Conservation (phyloP, 192 early-diverging fungal species). For the Linnemannia schmuckeri region DNA sequence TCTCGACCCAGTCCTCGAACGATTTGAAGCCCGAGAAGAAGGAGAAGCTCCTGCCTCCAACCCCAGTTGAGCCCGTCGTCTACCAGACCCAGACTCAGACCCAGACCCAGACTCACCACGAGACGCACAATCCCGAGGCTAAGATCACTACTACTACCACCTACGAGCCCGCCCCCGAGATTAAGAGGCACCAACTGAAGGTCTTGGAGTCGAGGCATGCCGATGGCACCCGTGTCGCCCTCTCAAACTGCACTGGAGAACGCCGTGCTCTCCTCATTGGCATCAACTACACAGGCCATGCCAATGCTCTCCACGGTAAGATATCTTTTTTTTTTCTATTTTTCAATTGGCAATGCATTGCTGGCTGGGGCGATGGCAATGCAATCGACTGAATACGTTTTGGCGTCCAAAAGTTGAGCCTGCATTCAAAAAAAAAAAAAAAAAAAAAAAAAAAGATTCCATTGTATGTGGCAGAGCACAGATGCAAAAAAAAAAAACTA, state of each 20-base stretch:
- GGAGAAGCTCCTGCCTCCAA: slow-evolving; percentile 2
- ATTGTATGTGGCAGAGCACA: neutral
- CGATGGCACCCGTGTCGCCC: slow-evolving; percentile 22
- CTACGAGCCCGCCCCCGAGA: neutral
- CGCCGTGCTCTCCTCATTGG: slow-evolving; percentile 56
- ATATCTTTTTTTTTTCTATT: neutral
- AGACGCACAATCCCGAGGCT: neutral
- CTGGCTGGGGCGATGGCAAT: neutral
- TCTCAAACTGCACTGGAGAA: slow-evolving; percentile 46
- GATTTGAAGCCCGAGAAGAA: neutral
- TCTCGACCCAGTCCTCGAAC: slow-evolving; percentile 6
- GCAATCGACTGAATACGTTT: neutral
- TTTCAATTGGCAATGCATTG: too few species aligned
- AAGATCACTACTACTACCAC: neutral
- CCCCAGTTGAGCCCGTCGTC: neutral
- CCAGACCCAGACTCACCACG: neutral
- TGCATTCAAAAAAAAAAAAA: neutral
- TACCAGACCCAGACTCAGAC: neutral
- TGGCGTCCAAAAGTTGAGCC: neutral
- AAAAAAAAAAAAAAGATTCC: neutral
- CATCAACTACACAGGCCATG: slow-evolving; percentile 52
- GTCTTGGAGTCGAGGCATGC: slow-evolving; percentile 18
- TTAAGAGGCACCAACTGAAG: slow-evolving; percentile 12
- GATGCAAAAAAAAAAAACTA: neutral
- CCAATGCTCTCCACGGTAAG: slow-evolving; percentile 48